These are phyloP conservation scores for Bipolaris oryzae DNA, from an alignment of 2,329 filamentous ascomycete genomes.

Conservation along the genomic window DNA sequence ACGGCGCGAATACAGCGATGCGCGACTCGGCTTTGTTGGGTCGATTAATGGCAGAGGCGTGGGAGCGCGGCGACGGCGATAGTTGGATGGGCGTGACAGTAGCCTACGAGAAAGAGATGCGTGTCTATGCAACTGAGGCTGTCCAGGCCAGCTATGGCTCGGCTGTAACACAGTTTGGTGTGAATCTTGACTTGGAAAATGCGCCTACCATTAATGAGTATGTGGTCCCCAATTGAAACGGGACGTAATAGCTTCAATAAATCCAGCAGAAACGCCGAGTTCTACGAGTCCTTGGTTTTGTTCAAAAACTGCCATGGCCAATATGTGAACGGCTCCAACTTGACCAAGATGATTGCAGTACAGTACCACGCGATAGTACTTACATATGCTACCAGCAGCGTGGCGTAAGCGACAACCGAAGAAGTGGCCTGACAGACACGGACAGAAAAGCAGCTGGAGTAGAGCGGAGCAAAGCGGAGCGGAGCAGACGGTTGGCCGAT, in stretches of 20 bases:
- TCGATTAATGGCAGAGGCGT: slow-evolving; percentile 43
- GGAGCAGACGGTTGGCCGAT: background rate
- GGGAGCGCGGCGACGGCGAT: slow-evolving; percentile 27
- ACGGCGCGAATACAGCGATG: slow-evolving; percentile 55
- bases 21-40: slow-evolving; percentile 51
- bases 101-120: slow-evolving; percentile 48
- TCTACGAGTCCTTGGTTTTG: too few relatives aligned
- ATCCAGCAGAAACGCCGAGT: background rate
- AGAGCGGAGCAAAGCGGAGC: too few relatives aligned
- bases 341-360: too few relatives aligned
- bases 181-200: slow-evolving; percentile 25
- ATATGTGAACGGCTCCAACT: background rate
- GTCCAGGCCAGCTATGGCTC: slow-evolving; percentile 61
- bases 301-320: background rate
- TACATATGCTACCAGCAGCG: too few relatives aligned
- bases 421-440: background rate
- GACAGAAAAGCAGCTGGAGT: background rate
- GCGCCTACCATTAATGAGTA: slow-evolving; percentile 26
- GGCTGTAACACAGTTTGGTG: slow-evolving; percentile 22
- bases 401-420: background rate
- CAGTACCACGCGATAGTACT: too few relatives aligned
- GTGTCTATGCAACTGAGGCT: slow-evolving; percentile 42
- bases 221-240: slow-evolving; percentile 21
- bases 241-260: background rate
- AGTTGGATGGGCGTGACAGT: slow-evolving; percentile 45